These are phyloP conservation scores for Clonostachys byssicola DNA, from an alignment of 2,329 filamentous ascomycete genomes.

Conservation along the genomic window DNA sequence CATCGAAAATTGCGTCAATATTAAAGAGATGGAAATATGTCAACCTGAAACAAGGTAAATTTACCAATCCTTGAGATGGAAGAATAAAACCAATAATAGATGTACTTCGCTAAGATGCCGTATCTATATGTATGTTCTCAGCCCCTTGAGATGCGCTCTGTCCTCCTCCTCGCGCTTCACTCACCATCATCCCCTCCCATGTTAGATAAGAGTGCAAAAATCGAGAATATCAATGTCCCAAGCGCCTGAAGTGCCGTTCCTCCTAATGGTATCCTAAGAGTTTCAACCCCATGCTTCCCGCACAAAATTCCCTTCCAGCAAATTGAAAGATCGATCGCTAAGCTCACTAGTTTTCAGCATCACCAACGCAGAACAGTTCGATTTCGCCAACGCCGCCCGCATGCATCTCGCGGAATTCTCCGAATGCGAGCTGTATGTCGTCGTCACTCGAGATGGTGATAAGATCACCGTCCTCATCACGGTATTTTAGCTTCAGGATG, in stretches of 20 bases:
- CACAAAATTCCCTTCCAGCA: too few species aligned
- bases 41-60: conserved; percentile 3
- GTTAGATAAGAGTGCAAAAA: neutral
- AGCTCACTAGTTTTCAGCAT: conserved; percentile 15
- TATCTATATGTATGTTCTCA: conserved; percentile 19
- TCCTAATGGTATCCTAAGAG: neutral
- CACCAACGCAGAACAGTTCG: conserved; percentile 74
- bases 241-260: neutral
- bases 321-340: too few species aligned
- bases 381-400: conserved; percentile 81
- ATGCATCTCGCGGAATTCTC: conserved; percentile 79
- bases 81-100: neutral
- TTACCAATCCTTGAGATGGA: too few species aligned
- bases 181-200: too few species aligned
- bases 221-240: neutral
- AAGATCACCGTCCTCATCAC: conserved; percentile 88
- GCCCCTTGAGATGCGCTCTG: neutral
- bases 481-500: conserved; percentile 82
- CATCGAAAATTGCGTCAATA: neutral
- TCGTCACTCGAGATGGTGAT: conserved; percentile 94
- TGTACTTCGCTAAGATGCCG: conserved; percentile 19
- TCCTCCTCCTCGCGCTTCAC: too few species aligned
- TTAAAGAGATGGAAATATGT: neutral
- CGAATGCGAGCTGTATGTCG: conserved; percentile 92
- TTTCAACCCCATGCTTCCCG: too few species aligned